Conservation (phyloP, 2,329 filamentous ascomycete genomes). For the Sporothrix brasiliensis region DNA sequence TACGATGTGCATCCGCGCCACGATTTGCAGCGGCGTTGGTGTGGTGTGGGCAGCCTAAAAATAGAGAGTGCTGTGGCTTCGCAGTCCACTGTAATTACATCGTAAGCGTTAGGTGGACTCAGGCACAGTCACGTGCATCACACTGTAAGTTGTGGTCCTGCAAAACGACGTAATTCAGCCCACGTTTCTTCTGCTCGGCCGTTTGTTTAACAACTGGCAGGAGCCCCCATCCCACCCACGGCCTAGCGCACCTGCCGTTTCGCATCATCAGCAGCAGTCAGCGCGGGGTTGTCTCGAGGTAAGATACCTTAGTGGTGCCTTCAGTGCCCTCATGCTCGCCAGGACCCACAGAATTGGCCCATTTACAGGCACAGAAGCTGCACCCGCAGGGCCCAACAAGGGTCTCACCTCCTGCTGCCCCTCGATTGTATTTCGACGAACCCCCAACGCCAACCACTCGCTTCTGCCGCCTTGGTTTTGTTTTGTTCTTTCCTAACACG, state of each 20-base stretch:
- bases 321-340: background rate
- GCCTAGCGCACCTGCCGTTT: conserved; percentile 32
- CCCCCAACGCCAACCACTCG: background rate
- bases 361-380: background rate
- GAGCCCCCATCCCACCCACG: background rate
- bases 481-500: conserved; percentile 28
- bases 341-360: background rate
- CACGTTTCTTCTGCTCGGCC: background rate
- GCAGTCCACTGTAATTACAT: background rate
- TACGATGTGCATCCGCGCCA: background rate
- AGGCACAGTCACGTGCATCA: conserved; percentile 1
- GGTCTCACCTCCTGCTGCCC: conserved; percentile 16
- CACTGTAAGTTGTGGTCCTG: background rate
- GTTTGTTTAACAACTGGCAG: background rate
- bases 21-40: background rate
- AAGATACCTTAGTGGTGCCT: background rate
- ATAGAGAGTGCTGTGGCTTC: background rate
- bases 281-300: conserved; percentile 14
- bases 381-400: background rate
- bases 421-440: background rate
- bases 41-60: background rate
- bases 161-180: background rate
- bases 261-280: conserved; percentile 22
- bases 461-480: conserved; percentile 20
- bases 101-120: background rate